Evolutionary conservation across 2,329 filamentous ascomycete species (phyloP), one percentile per base, ranked within the genome.

Genomic region (Clonostachys sp.): DNA sequence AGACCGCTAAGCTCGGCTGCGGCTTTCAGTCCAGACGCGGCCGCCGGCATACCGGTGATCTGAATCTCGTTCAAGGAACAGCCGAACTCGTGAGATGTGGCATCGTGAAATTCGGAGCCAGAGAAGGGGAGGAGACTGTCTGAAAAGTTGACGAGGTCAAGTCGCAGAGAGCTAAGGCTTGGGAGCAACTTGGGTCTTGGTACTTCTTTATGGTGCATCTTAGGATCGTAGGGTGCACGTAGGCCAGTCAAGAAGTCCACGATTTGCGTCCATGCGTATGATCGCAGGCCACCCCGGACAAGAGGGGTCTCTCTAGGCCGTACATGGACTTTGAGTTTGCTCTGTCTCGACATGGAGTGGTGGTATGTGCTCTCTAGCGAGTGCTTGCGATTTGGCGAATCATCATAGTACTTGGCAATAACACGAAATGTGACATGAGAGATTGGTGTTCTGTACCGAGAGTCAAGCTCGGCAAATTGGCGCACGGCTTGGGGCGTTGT

Each of bases 121-220:
- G 74, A 70, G 46, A 66, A 72, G 3, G 68, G 67, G 34, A 78
- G 58, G 30, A 72, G 63, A 3, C 70, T 61, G 35, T 74, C 68
- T 3, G 70, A 68, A 42, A 80, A 81, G 52, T 80, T 80, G 54
- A 80, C 74, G 16, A 80, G 67, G 50, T 81, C 77, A 34, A 81
- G 67, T 35, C 77, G 72, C 39, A 80, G 59, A 16, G 64, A 65
- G 24, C 67, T 61, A 5, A 81, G 63, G 14, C 62, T 68, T 2
- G 77, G 77, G 1, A 80, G 56, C 12, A 80, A 67, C 35, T 70
- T 65, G 16, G 72, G 73, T 13, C 64, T 53, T 10, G 62, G 60
- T 12, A 56, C 59, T 42, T 58, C 61, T 52, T 63, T 68, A 55
- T 60, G 56, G 41, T 63, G 61, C 49, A 56, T 57, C 30, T 56